These are phyloP conservation scores for Carex arenaria DNA, from an alignment of 202 grass and related monocot genomes.

Conservation along the genomic window DNA sequence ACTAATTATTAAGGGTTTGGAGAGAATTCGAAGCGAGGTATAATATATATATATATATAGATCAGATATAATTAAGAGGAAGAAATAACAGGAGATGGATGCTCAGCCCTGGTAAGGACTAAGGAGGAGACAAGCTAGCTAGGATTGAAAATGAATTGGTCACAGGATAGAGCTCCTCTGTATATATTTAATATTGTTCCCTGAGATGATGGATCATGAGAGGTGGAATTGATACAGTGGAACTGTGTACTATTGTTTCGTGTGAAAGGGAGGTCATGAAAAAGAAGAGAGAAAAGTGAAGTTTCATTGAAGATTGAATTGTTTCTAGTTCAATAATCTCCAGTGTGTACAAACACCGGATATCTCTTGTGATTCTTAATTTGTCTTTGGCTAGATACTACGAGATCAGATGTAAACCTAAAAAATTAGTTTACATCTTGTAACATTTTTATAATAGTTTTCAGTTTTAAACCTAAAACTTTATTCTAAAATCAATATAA, in stretches of 20 bases:
- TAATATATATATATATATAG: neutral
- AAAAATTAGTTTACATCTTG: too few relatives aligned
- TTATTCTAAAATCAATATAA: too few relatives aligned
- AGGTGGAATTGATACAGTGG: neutral
- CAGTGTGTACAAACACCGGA: neutral
- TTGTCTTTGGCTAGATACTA: neutral
- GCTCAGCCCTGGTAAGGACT: neutral
- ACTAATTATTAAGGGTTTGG: neutral
- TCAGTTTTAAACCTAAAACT: too few relatives aligned
- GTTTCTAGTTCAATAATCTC: conserved; percentile 13
- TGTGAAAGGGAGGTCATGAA: neutral
- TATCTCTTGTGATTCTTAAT: too few relatives aligned
- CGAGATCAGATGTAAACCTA: neutral
- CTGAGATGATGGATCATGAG: conserved; percentile 14
- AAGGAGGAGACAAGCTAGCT: conserved; percentile 23
- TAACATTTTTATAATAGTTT: too few relatives aligned
- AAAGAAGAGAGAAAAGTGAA: conserved; percentile 14
- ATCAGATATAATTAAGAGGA: neutral
- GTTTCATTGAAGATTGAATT: conserved; percentile 8
- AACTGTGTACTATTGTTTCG: neutral
- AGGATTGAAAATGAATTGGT: conserved; percentile 11
- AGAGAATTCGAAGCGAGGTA: neutral
- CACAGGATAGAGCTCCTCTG: neutral
- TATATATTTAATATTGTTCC: conserved; percentile 4
- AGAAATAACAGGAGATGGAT: conserved; percentile 2